Evolutionary conservation across 2,329 filamentous ascomycete species (phyloP).

Genomic region (Penicillium sp.): DNA sequence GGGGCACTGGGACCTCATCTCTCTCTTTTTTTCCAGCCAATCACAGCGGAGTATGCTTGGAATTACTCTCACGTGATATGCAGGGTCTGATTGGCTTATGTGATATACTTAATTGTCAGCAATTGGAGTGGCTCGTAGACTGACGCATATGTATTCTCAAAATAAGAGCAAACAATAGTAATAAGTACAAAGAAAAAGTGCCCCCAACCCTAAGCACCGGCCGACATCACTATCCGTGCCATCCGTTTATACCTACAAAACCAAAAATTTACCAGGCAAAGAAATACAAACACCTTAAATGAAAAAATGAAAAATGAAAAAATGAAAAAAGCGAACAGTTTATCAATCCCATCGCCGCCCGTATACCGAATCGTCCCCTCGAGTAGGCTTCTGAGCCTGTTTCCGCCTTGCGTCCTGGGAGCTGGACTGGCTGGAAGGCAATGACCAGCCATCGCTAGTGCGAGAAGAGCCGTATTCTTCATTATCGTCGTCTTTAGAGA

Average conservation of each 20-base stretch:
- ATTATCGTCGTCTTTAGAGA: slow-evolving; percentile 22
- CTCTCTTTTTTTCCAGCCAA: neutral
- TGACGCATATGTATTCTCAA: no score
- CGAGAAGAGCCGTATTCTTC: slow-evolving; percentile 16
- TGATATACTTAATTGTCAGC: no score
- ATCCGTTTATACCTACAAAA: neutral
- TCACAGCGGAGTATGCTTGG: neutral
- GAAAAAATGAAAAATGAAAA: no score
- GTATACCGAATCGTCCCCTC: slow-evolving; percentile 39
- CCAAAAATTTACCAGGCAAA: neutral
- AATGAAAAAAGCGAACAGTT: neutral
- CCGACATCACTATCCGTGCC: neutral
- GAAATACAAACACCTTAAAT: neutral
- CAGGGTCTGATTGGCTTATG: neutral
- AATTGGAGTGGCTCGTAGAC: no score
- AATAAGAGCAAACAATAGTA: no score
- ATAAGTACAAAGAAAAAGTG: neutral
- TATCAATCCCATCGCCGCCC: slow-evolving; percentile 35
- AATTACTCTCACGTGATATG: neutral
- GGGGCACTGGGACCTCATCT: neutral
- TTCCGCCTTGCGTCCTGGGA: slow-evolving; percentile 17
- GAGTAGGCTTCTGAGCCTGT: slow-evolving; percentile 22
- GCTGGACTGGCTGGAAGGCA: slow-evolving; percentile 19
- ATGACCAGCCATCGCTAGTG: slow-evolving; percentile 6
- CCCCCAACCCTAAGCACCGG: neutral